phyloP scores from a whole-genome alignment of 257 asterid species.

The Plantago elongata region DNA sequence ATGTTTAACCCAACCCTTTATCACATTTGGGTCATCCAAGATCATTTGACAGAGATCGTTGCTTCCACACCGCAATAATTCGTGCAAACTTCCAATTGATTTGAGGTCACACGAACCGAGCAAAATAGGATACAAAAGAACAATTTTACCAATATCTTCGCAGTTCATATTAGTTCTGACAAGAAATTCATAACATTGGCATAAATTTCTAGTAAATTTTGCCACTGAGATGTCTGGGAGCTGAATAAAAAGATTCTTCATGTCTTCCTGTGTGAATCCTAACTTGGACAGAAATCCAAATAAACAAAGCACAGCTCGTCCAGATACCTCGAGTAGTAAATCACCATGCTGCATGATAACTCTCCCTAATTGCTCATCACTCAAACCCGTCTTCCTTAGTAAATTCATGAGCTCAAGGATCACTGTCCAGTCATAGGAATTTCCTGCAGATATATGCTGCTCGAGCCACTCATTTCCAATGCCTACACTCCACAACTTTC shows the following conservation, averaged over 20 bases:
- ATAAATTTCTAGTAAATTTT: conserved; percentile 31
- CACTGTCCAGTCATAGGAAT: conserved; percentile 29
- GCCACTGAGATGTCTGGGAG: conserved; percentile 29
- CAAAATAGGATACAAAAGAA: conserved; percentile 23
- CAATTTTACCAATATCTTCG: conserved; percentile 28
- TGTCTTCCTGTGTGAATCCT: conserved; percentile 27
- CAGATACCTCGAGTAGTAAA: conserved; percentile 33
- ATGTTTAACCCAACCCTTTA: conserved; percentile 28
- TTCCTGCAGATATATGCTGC: conserved; percentile 27
- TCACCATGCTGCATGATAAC: conserved; percentile 31
- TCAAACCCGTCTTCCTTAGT: conserved; percentile 29
- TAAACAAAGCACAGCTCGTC: conserved; percentile 22
- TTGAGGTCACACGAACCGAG: conserved; percentile 46
- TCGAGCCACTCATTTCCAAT: conserved; percentile 37
- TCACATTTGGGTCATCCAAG: conserved; percentile 34
- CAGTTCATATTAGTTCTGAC: conserved; percentile 32
- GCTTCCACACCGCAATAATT: conserved; percentile 28
- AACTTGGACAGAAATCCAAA: conserved; percentile 39
- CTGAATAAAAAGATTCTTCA: conserved; percentile 25
- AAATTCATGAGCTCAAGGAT: conserved; percentile 29
- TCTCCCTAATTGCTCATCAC: conserved; percentile 27
- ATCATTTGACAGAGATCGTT: conserved; percentile 33
- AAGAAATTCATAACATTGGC: conserved; percentile 31
- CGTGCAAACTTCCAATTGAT: conserved; percentile 24
- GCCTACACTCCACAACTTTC: conserved; percentile 28